Base-by-base conservation (phyloP, 768 basidiomycete species). In the Brasilioporus rufonigricans region DNA sequence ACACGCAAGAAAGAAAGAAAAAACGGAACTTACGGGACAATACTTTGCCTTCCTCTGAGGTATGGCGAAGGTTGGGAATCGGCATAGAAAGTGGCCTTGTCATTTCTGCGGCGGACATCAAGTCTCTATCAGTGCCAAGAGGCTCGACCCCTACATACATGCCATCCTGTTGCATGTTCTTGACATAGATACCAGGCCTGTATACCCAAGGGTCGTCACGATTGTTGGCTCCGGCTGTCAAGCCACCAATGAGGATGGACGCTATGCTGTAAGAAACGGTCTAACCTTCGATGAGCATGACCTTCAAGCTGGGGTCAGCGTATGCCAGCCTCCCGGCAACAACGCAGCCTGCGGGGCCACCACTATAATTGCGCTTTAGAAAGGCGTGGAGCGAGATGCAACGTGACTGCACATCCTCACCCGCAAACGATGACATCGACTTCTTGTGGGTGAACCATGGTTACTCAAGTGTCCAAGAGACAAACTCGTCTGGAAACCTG, bases 161-260 rank as follows among this genome's bases (percentile, higher is more conserved):
- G 64, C 84, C 85, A 61, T 86, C 79, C 5, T 73, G 73, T 66
- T 86, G 84, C 86, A 88, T 88, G 68, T 88, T 88, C 68, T 73
- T 80, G 50, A 84, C 83, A 56, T 77, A 86, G 62, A 87, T 85
- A 62, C 85, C 86, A 43, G 84, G 84, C 38, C 83, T 74, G 67
- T 87, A 87, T 47, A 88, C 86, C 85, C 84, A 87, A 41, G 85
- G 86, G 57, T 87, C 86, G 60, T 86, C 85, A 14, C 83, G 76
- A 71, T 87, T 87, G 75, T 86, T 86, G 19, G 82, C 81, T 53
- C 86, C 85, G 50, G 77, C 84, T 85, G 31, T 26, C 41, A 23
- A 24, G 13, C n/a, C 35, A 58, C 23, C 8, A 1, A 21, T 35
- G 26, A 33, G 44, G 49, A 14, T 21, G 26, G 31, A 39, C n/a